Base-by-base conservation (phyloP, 768 basidiomycete species). In the Suillus spraguei region DNA sequence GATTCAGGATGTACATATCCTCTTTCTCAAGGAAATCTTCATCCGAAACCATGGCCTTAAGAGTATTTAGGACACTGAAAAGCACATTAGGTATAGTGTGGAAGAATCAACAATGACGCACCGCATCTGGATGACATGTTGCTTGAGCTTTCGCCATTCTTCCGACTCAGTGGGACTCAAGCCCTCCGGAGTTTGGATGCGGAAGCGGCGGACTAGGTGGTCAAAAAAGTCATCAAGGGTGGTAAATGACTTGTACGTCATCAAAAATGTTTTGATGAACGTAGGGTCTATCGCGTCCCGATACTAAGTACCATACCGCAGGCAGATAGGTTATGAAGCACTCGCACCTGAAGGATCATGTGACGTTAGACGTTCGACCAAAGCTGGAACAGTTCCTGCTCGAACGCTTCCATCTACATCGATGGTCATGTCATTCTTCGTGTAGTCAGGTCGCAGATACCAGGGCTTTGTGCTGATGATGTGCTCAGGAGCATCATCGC, bases 231-330 rank as follows among this genome's bases (percentile, higher is more conserved):
- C 89, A 62, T 92, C 85, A 52, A 92, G 80, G 6, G 88, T 89
- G 17, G 92, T 93, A 76, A 99, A 98, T 1, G 94, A 95, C 71
- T 95, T 94, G 82, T 94, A 97, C 1, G 97, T 97, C 86, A 97
- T 90, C 67, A 99, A 77, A 84, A 99, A 99, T 1, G 95, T 89
- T 72, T 90, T 89, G 74, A 83, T 91, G 77, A 90, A 97, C 8
- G 85, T 84, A 0, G 88, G 83, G 74, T 97, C 91, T 91, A 59
- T 44, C 68, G 63, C 28, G 60, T 53, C 33, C 17, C 33, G 3
- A 33, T 53, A 53, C 33, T 53, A 60, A 33, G 44, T 24, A 58
- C 28, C n/a, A 49, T 11, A 13, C 38, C 22, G 53, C 32, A 13
- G 41, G 11, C 32, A 20, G 52, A 53, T 35, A 53, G 14, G 17